phyloP scores from a whole-genome alignment of 2,329 filamentous ascomycete genomes.

The Botrytis pseudocinerea region DNA sequence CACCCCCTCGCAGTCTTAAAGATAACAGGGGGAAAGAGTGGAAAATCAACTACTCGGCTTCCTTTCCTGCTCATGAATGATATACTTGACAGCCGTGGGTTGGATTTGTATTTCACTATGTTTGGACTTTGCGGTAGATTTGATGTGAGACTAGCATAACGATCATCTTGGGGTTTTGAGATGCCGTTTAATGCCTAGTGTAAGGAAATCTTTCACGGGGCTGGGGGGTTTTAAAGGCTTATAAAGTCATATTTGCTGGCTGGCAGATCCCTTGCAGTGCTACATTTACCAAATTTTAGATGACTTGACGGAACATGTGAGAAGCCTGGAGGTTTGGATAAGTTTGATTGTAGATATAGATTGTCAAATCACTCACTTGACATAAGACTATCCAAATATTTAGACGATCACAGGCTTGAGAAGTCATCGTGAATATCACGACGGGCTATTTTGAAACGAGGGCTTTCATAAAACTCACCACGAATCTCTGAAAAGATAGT shows the following conservation, averaged over 20 bases:
- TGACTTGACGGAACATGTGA: no score
- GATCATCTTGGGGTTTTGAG: not conserved
- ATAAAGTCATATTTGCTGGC: not conserved
- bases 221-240: not conserved
- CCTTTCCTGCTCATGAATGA: not conserved
- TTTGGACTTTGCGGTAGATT: not conserved
- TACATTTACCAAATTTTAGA: no score
- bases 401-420: not conserved
- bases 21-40: not conserved
- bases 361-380: not conserved
- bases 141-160: not conserved
- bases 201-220: not conserved
- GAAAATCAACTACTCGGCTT: not conserved
- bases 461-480: not conserved
- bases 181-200: not conserved
- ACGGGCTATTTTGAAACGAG: no score
- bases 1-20: not conserved
- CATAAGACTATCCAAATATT: accelerated
- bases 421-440: no score
- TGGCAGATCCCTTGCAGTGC: accelerated
- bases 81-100: accelerated
- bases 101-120: not conserved
- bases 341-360: not conserved
- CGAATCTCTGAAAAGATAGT: no score
- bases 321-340: accelerated